phyloP scores from a whole-genome alignment of 768 basidiomycete genomes.

The Lactarius tabidus region DNA sequence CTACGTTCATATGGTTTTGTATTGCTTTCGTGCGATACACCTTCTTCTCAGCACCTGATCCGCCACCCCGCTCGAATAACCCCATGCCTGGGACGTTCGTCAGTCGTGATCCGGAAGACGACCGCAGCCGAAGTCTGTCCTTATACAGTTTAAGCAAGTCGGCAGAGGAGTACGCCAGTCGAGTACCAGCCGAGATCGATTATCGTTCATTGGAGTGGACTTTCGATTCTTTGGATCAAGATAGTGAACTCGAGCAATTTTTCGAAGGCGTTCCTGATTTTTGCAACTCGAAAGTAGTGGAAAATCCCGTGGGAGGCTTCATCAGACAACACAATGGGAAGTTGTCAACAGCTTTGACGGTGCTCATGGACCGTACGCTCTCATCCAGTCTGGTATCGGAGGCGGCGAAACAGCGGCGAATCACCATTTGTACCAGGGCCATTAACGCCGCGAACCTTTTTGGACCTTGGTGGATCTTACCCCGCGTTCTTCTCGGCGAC shows the following conservation, averaged over 20 bases:
- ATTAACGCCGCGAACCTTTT: not conserved
- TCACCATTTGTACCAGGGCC: constrained; percentile 1
- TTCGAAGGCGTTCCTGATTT: constrained; percentile 9
- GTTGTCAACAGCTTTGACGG: not conserved
- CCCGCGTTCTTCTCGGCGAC: not conserved
- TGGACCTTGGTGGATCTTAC: not conserved
- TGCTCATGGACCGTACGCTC: not conserved
- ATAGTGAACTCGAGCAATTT: constrained; percentile 2
- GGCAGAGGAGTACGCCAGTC: not conserved
- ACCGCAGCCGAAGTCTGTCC: not conserved
- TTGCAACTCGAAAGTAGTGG: not conserved
- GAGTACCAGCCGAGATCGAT: not conserved
- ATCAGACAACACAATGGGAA: not conserved
- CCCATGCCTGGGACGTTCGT: too few species aligned
- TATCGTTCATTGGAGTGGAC: not conserved
- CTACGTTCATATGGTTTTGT: not conserved
- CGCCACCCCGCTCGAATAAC: not conserved
- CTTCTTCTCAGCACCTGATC: not conserved
- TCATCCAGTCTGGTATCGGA: not conserved
- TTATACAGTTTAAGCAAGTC: not conserved
- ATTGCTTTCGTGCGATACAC: not conserved
- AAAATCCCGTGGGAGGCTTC: not conserved
- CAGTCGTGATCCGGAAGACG: not conserved
- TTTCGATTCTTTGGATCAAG: not conserved
- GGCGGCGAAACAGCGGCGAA: not conserved